Conservation (phyloP, 345 rosid species). For the Dipteronia dyeriana region DNA sequence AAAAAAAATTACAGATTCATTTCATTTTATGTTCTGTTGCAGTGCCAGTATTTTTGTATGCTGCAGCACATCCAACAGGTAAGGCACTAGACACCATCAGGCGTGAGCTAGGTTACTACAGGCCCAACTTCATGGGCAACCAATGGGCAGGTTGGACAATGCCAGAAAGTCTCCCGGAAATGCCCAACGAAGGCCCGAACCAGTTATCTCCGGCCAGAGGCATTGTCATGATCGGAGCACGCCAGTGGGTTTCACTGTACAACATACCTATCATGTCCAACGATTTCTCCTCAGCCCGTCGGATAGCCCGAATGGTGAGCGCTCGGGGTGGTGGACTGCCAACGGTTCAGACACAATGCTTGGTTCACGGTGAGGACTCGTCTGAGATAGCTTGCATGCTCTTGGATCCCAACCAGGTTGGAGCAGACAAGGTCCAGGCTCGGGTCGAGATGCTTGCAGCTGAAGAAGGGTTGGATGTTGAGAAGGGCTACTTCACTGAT, state of each 20-base stretch:
- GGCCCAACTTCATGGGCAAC: slow-evolving; percentile 58
- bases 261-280: slow-evolving; percentile 54
- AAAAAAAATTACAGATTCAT: too few species aligned
- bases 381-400: slow-evolving; percentile 67
- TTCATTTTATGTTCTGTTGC: slow-evolving; percentile 18
- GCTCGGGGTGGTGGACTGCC: slow-evolving; percentile 71
- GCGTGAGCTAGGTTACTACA: slow-evolving; percentile 60
- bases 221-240: slow-evolving; percentile 55
- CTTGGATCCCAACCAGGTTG: slow-evolving; percentile 57
- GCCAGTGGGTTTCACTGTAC: slow-evolving; percentile 49
- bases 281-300: slow-evolving; percentile 37
- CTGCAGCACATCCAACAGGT: slow-evolving; percentile 59
- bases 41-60: slow-evolving; percentile 63
- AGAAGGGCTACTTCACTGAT: slow-evolving; percentile 66
- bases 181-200: slow-evolving; percentile 52
- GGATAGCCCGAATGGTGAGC: slow-evolving; percentile 60
- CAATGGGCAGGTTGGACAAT: slow-evolving; percentile 59
- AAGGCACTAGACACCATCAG: slow-evolving; percentile 56
- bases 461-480: slow-evolving; percentile 53
- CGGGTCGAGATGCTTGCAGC: slow-evolving; percentile 56
- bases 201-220: slow-evolving; percentile 45
- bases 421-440: slow-evolving; percentile 55
- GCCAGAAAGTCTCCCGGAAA: slow-evolving; percentile 34
- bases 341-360: slow-evolving; percentile 51
- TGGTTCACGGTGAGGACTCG: slow-evolving; percentile 51